Evolutionary conservation across 2,329 filamentous ascomycete species (phyloP), one percentile per base, ranked within the genome.

Genomic region (Phaeosphaeriaceae sp.): DNA sequence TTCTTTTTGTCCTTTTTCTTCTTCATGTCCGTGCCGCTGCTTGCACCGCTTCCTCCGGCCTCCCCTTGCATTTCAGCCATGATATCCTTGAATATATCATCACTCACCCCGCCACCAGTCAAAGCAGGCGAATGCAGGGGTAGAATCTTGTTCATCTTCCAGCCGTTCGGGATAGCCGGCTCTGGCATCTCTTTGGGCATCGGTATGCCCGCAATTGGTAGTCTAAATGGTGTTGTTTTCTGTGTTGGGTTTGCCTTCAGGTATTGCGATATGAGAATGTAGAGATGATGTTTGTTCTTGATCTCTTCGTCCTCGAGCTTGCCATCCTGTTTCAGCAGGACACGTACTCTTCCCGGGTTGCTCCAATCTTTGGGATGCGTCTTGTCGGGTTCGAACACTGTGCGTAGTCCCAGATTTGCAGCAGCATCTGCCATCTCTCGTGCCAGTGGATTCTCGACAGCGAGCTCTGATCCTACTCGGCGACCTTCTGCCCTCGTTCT

Each of bases 311-410:
- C 84, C 40, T 83, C 70, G 47, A 79, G 71, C 61, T 78, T 78
- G 33, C 85, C 86, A 58, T 86, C 82, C 62, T 85, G 88, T 76
- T 88, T 89, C 55, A 97, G 81, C 72, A 89, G 81, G 50, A 98
- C 88, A 68, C 91, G 88, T 62, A 98, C 91, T 58, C 95, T 86
- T 3, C 95, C 95, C 13, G 95, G 95, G 81, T 99, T 99, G 56
- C 90, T 89, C 95, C 95, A 99, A 82, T 99, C 95, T 80, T 95
- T 94, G 7, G 95, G 95, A 79, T 99, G 95, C 60, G 88, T 86
- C 83, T 97, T 97, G 74, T 91, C 90, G 1, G 93, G 92, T 81
- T 99, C 95, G 76, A 97, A 90, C 7, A 95, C 88, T 45, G 90
- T 89, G 61, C 86, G 85, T 36, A 92, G 81, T 27, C 89, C 86